A percentile compares a stretch with the other conserved stretches of the same genome.
Evolutionary conservation across 225 moss, liverwort and hornwort genomes (phyloP).

Genomic region (Thuidium tamariscinum): DNA sequence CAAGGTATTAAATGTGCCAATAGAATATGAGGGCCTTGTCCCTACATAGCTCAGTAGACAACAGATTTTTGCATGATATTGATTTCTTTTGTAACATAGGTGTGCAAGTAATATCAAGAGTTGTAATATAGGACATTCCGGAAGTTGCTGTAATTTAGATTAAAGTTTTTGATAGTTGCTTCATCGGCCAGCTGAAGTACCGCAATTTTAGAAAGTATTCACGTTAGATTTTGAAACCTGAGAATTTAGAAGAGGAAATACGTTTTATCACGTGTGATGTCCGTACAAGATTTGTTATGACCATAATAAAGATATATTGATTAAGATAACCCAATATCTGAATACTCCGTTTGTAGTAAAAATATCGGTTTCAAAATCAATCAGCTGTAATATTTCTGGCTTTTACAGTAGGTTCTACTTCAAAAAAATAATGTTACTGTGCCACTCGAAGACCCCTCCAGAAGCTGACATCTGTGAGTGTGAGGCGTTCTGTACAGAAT

Average conservation of each 20-base stretch:
- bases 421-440: no score
- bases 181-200: background rate
- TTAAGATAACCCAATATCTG: background rate
- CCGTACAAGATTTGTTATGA: background rate
- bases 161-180: background rate
- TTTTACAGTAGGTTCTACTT: no score
- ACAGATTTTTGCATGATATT: background rate
- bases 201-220: background rate
- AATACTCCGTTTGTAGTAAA: background rate
- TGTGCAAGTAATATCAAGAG: background rate
- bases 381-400: no score
- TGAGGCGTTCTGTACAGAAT: background rate
- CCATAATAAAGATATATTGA: background rate
- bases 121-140: background rate
- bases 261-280: background rate
- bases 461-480: no score
- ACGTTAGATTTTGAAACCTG: background rate
- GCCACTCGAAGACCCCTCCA: no score
- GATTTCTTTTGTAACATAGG: background rate
- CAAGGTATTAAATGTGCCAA: slow-evolving; percentile 9
- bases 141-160: background rate
- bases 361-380: background rate
- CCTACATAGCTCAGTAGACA: slow-evolving; percentile 9
- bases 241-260: background rate
- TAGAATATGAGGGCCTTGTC: slow-evolving; percentile 8